Conservation (phyloP, 1,284 basidiomycete species). For the Tilletia setariae region DNA sequence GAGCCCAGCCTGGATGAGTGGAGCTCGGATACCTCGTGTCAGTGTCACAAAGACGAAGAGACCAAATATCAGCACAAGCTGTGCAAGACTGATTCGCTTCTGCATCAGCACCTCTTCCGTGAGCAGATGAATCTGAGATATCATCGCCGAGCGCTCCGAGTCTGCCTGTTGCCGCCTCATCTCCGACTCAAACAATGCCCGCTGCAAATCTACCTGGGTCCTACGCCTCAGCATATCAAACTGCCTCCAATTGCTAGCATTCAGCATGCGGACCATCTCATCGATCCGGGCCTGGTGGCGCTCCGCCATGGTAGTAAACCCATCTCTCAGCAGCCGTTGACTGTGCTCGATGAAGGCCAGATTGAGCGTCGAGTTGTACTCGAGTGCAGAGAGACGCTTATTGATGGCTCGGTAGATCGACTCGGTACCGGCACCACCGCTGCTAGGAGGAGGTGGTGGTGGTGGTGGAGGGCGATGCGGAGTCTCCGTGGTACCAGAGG, state of each 20-base stretch:
- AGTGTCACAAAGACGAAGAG: constrained; percentile 78
- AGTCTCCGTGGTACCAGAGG: not conserved
- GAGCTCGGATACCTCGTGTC: constrained; percentile 65
- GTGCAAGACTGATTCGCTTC: constrained; percentile 76
- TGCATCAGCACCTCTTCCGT: constrained; percentile 76
- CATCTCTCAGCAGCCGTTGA: constrained; percentile 70
- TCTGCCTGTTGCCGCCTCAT: constrained; percentile 67
- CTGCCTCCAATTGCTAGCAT: constrained; percentile 57
- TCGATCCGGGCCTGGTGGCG: constrained; percentile 56
- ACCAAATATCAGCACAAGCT: constrained; percentile 71
- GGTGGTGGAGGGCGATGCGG: constrained; percentile 5
- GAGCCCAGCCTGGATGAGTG: not conserved
- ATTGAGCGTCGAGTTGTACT: constrained; percentile 82
- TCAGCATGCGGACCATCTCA: constrained; percentile 65
- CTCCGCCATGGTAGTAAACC: constrained; percentile 68
- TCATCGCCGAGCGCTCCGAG: constrained; percentile 66
- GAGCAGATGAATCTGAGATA: constrained; percentile 67
- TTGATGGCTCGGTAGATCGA: constrained; percentile 95
- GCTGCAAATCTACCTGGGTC: constrained; percentile 62
- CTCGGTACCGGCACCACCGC: constrained; percentile 55
- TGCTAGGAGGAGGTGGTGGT: constrained; percentile 17
- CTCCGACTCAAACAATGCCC: constrained; percentile 69
- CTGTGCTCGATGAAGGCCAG: constrained; percentile 88
- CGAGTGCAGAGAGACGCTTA: constrained; percentile 80
- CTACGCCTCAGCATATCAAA: constrained; percentile 54